Base-by-base conservation (phyloP, 257 asterid genomes). In the Solanum chiquidenum region DNA sequence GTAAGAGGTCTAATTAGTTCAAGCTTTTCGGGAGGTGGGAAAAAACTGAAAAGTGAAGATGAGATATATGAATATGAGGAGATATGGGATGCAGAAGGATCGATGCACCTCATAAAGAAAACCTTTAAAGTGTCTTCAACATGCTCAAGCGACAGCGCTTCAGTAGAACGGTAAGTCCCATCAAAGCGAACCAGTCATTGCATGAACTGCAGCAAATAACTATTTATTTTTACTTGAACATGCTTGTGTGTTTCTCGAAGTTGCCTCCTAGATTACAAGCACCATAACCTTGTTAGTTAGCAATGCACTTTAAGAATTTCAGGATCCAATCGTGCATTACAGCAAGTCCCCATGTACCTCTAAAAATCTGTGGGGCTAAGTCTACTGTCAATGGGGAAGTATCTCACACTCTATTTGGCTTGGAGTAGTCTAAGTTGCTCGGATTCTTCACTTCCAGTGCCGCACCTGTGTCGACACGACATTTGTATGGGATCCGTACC, bases 61-160 rank as follows among this genome's bases (percentile, higher is more conserved):
- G 99, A 96, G 72, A 89, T 88, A 49, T 94, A 93, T 71, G 98
- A 97, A 91, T 96, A 95, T 82, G 99, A 97, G 89, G 96, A 92
- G 92, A 86, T 96, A 12, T 97, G 99, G 99, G 99, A 94, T 90
- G 96, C 99, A 9, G 99, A 97, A 91, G 99, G 99, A 83, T 86
- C 98, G 6, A 96, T 97, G 98, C 99, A 97, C 94, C 98, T 96
- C 23, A 91, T 96, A 92, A 95, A 93, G 93, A 93, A 95, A 93
- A 68, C 93, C 68, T 90, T 91, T 71, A 93, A 93, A 87, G 90
- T 90, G 87, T 91, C 93, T 27, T 72, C 92, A 11, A 69, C 90
- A 10, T 12, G 66, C 88, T 62, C 88, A 34, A 90, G 85, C 23
- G 94, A 94, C 73, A 88, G 91, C 79, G 90, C 42, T 90, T 89